phyloP scores from a whole-genome alignment of 805 yeast genomes.

The Barnettozyma vustinii region DNA sequence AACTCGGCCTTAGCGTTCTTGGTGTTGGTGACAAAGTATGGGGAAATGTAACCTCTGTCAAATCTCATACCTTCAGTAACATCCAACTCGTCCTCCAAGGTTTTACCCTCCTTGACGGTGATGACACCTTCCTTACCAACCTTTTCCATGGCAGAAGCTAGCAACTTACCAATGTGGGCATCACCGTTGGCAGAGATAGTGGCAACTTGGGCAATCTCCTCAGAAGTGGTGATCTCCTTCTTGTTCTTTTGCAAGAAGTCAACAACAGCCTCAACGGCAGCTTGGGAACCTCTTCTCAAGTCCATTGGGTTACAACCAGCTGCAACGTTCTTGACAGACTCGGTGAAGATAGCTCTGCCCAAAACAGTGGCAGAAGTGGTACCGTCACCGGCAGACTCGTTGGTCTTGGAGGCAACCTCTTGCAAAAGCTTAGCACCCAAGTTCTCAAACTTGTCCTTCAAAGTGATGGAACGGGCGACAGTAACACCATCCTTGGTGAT shows the following conservation, averaged over 20 bases:
- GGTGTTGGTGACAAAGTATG: slow-evolving; percentile 93
- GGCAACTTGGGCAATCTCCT: slow-evolving; percentile 97
- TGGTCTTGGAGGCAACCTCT: slow-evolving; percentile 97
- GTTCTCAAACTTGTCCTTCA: slow-evolving; percentile 93
- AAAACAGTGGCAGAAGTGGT: slow-evolving; percentile 97
- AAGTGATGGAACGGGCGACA: slow-evolving; percentile 82
- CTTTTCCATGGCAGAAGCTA: slow-evolving; percentile 98
- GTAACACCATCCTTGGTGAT: slow-evolving; percentile 99
- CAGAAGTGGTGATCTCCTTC: slow-evolving; percentile 93
- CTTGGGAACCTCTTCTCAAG: slow-evolving; percentile 96
- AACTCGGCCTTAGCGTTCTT: slow-evolving; percentile 87
- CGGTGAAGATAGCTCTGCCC: slow-evolving; percentile 95
- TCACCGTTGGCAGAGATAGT: slow-evolving; percentile 98
- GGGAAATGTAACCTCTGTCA: slow-evolving; percentile 97
- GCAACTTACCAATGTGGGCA: slow-evolving; percentile 82
- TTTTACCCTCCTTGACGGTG: slow-evolving; percentile 97
- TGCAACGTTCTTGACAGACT: slow-evolving; percentile 95
- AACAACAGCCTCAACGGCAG: slow-evolving; percentile 95
- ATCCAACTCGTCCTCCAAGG: slow-evolving; percentile 94
- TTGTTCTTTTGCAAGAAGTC: slow-evolving; percentile 81
- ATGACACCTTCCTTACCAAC: slow-evolving; percentile 99
- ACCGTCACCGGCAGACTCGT: slow-evolving; percentile 98
- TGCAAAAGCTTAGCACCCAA: slow-evolving; percentile 94
- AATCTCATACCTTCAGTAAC: slow-evolving; percentile 99
- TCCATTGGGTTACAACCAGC: slow-evolving; percentile 99